Evolutionary conservation across 352 stramenopile species (phyloP), one percentile per base, ranked within the genome.

Genomic region (Blastocystis sp.): DNA sequence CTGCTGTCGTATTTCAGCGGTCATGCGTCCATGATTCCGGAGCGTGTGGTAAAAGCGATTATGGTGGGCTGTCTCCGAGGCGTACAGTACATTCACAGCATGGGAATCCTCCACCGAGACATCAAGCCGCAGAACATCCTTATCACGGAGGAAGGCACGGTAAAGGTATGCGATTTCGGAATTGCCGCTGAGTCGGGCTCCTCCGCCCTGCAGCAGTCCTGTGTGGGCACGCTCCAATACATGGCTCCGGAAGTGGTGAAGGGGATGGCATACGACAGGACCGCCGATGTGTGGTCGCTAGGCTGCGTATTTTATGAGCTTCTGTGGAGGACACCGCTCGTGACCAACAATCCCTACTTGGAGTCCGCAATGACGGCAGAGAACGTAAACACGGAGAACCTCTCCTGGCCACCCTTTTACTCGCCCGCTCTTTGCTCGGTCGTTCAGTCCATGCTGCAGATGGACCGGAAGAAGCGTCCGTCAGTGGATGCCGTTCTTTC

Each of bases 91-190:
- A 98, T 95, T 90, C 97, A 99, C 92, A 95, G 94, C 11, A 98
- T 99, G 81, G 96, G 96, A 62, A 98, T 99, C 89, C 99, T 99
- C 96, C 97, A 99, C 92, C 93, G 97, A 68, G 97, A 99, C 91
- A 96, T 99, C 40, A 99, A 99, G 92, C 97, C 97, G 34, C 96
- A 99, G 91, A 99, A 99, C 90, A 95, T 98, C 60, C 98, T 99
- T 95, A 99, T 99, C 90, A 96, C 98, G 91, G 96, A 98, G 87
- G 94, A 98, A 78, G 97, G 98, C 9, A 28, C 4, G 14, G 60
- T 69, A 19, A 84, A 84, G 60, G 38, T 84, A 10, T 62, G 74
- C 9, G 74, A 84, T n/a, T 69, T 84, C 21, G 74, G 74, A 54
- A 69, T 84, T 38, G 45, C 74, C 14, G 14, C 14, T 14, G 34